phyloP scores from a whole-genome alignment of 2,329 filamentous ascomycete species.

The Pyricularia sp. region DNA sequence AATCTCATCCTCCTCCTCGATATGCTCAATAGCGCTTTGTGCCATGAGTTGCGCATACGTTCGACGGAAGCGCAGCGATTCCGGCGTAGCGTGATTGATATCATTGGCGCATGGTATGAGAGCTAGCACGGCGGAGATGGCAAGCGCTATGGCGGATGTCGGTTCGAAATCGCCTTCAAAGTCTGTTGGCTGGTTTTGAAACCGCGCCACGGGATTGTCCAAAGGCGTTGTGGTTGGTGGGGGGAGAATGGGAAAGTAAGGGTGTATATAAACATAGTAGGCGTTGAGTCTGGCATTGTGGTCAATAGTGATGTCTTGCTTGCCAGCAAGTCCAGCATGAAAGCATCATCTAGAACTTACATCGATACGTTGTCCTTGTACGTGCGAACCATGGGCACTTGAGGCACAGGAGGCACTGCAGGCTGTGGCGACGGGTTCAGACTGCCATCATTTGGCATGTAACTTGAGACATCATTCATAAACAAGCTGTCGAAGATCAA shows the following conservation, averaged over 20 bases:
- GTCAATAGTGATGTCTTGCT: neutral
- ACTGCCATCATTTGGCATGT: constrained; percentile 7
- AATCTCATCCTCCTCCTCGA: constrained; percentile 34
- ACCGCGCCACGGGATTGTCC: constrained; percentile 19
- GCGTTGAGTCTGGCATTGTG: constrained; percentile 23
- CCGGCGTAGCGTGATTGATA: constrained; percentile 18
- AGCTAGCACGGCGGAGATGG: constrained; percentile 33
- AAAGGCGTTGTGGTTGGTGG: constrained; percentile 21
- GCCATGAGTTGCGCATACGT: constrained; percentile 35
- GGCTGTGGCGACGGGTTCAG: constrained; percentile 8
- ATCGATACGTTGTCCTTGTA: constrained; percentile 27
- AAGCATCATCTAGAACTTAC: constrained; percentile 15
- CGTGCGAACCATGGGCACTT: constrained; percentile 23
- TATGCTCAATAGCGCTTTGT: constrained; percentile 31
- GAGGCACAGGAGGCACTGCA: constrained; percentile 6
- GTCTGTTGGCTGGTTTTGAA: constrained; percentile 22
- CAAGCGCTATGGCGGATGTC: constrained; percentile 28
- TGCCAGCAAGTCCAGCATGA: neutral
- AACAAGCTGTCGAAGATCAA: constrained; percentile 33
- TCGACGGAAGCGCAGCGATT: constrained; percentile 29
- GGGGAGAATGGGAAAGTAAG: constrained; percentile 35
- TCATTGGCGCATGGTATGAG: constrained; percentile 32
- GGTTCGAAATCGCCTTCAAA: constrained; percentile 24
- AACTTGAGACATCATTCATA: constrained; percentile 10
- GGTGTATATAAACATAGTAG: constrained; percentile 39